phyloP scores from a whole-genome alignment of 2,329 filamentous ascomycete species.

The Rhinocladiella mackenziei region DNA sequence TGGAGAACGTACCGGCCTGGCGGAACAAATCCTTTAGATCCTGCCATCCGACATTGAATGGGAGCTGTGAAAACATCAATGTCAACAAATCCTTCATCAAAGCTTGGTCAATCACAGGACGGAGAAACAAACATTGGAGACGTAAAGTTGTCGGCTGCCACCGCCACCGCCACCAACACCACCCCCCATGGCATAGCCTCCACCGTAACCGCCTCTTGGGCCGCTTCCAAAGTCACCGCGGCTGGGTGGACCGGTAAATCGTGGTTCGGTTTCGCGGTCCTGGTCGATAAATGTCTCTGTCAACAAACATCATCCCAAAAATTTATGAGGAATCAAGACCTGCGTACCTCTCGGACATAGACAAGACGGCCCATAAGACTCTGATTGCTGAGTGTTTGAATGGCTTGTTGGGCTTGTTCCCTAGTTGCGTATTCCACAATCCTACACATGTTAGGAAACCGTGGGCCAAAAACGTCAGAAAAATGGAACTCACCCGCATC shows the following conservation, averaged over 20 bases:
- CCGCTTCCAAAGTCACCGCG: constrained; percentile 60
- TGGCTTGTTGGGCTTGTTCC: constrained; percentile 97
- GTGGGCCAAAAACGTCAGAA: constrained; percentile 1
- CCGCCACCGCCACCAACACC: constrained; percentile 46
- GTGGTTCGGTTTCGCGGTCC: constrained; percentile 97
- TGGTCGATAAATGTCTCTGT: constrained; percentile 37
- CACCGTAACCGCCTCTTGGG: constrained; percentile 60
- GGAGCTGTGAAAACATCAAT: constrained; percentile 65
- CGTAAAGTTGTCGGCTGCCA: constrained; percentile 85
- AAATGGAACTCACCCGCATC: constrained; percentile 95
- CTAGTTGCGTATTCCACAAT: constrained; percentile 99
- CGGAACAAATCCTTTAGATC: constrained; percentile 98
- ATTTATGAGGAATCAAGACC: not conserved
- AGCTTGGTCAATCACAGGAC: constrained; percentile 27
- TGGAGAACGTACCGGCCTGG: constrained; percentile 74
- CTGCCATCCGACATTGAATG: constrained; percentile 97
- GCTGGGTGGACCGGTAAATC: constrained; percentile 75
- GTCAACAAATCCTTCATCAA: constrained; percentile 39
- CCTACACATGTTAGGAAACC: constrained; percentile 46
- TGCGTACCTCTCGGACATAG: constrained; percentile 87
- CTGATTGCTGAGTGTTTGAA: constrained; percentile 97
- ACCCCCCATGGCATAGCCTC: constrained; percentile 49
- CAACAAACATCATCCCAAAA: not conserved
- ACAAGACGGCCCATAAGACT: constrained; percentile 97
- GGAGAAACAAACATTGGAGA: constrained; percentile 85